Percentiles rank a stretch among this genome's conserved stretches.
Evolutionary conservation across 83 land plant species (phyloP).

Genomic region (Isoetes engelmannii): DNA sequence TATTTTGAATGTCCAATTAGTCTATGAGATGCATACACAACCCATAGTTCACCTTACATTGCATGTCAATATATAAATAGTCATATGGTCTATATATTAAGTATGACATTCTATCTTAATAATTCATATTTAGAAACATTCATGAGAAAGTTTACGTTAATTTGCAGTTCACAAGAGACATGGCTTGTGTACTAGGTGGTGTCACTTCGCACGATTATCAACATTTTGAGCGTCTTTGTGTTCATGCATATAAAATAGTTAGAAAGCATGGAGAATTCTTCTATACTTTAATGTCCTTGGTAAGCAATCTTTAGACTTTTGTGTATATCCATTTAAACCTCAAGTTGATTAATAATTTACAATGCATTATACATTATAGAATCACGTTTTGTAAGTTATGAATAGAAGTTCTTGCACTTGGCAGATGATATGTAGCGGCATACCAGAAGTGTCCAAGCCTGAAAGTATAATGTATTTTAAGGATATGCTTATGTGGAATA

Average conservation of each 20-base stretch:
- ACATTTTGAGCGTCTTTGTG: slow-evolving; percentile 14
- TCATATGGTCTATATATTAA: too few relatives aligned
- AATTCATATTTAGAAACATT: too few relatives aligned
- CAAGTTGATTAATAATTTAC: not conserved
- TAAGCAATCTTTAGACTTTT: not conserved
- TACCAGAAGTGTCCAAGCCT: slow-evolving; percentile 10
- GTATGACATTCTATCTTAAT: too few relatives aligned
- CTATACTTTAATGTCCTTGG: slow-evolving; percentile 13
- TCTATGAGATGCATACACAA: too few relatives aligned
- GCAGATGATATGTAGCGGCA: slow-evolving; percentile 22
- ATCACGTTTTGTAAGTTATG: not conserved
- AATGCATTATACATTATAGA: too few relatives aligned
- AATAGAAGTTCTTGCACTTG: not conserved
- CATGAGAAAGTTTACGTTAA: too few relatives aligned
- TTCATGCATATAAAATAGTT: slow-evolving; percentile 15
- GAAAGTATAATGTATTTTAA: slow-evolving; percentile 5
- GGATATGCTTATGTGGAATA: slow-evolving; percentile 12
- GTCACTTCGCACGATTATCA: not conserved
- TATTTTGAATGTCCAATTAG: too few relatives aligned
- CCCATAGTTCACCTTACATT: too few relatives aligned
- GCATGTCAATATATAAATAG: too few relatives aligned
- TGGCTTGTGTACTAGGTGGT: slow-evolving; percentile 26
- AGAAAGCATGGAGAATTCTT: slow-evolving; percentile 10
- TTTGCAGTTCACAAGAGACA: slow-evolving; percentile 21
- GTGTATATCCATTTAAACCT: not conserved